Percentiles rank a stretch among this genome's conserved stretches.
These are phyloP conservation scores for Rhizoclosmatium sp. DNA, from an alignment of 192 early-diverging fungal species.

Conservation along the genomic window DNA sequence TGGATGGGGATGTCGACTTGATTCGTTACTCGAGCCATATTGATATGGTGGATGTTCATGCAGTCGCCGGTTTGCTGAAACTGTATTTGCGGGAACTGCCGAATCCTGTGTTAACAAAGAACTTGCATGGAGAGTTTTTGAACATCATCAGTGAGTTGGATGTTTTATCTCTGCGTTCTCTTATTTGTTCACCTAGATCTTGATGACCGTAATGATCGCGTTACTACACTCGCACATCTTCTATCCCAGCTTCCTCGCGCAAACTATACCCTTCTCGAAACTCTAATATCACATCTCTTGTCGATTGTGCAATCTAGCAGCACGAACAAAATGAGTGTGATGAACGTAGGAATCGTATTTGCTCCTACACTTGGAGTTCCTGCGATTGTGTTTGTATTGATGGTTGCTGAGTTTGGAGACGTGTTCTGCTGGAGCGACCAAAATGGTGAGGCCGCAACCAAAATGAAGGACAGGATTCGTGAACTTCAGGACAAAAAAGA, in stretches of 20 bases:
- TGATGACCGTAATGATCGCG: conserved; percentile 78
- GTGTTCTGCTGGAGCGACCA: conserved; percentile 52
- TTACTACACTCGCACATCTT: conserved; percentile 82
- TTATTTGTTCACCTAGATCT: conserved; percentile 62
- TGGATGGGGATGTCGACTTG: conserved; percentile 79
- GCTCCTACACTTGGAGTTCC: conserved; percentile 94
- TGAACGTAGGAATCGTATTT: conserved; percentile 96
- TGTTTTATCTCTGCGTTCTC: neutral
- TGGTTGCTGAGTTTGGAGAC: conserved; percentile 81
- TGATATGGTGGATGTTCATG: conserved; percentile 85
- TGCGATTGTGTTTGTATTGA: conserved; percentile 88
- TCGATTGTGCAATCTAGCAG: conserved; percentile 83
- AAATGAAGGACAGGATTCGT: conserved; percentile 29
- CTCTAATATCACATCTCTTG: conserved; percentile 89
- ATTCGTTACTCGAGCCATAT: conserved; percentile 61
- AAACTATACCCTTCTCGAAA: conserved; percentile 91
- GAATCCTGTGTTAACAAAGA: conserved; percentile 83
- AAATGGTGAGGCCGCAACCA: neutral
- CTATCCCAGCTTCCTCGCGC: conserved; percentile 79
- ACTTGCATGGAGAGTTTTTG: conserved; percentile 85
- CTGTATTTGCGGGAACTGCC: conserved; percentile 87
- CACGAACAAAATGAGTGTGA: conserved; percentile 93
- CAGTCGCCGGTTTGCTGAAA: conserved; percentile 90
- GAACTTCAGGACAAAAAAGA: conserved; percentile 24
- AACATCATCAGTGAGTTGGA: conserved; percentile 56